Evolutionary conservation across 2,329 filamentous ascomycete species (phyloP).

Genomic region (Colletotrichum costaricense): DNA sequence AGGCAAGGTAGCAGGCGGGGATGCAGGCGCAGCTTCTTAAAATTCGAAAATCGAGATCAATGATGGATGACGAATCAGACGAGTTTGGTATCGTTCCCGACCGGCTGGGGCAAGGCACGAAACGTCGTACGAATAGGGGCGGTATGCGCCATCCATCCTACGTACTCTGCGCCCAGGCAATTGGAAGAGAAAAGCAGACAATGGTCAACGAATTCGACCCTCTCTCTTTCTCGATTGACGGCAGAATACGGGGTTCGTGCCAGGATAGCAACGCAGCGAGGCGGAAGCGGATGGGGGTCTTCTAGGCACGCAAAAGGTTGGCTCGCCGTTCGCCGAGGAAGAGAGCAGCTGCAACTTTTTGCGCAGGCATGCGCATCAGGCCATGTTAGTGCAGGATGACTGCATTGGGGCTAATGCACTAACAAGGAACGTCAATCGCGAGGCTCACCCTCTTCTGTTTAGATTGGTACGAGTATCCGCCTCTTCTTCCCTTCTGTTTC

Average conservation of each 20-base stretch:
- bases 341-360: background rate
- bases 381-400: slow-evolving; percentile 29
- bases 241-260: slow-evolving; percentile 6
- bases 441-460: background rate
- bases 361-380: slow-evolving; percentile 7
- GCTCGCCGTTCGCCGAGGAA: slow-evolving; percentile 1
- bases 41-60: no score
- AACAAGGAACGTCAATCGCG: slow-evolving; percentile 10
- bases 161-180: background rate
- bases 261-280: slow-evolving; percentile 19
- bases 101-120: background rate
- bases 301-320: background rate
- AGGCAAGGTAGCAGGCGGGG: background rate
- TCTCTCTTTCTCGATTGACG: background rate
- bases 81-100: background rate
- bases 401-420: slow-evolving; percentile 24
- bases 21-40: no score
- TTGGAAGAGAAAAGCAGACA: background rate
- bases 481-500: background rate
- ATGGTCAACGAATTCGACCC: background rate
- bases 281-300: slow-evolving; percentile 27
- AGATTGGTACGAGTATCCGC: background rate
- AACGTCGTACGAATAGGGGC: background rate
- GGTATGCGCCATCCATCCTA: background rate
- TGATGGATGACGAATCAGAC: background rate